Conservation (phyloP, 2,329 filamentous ascomycete species). For the Fusarium oligoseptatum region DNA sequence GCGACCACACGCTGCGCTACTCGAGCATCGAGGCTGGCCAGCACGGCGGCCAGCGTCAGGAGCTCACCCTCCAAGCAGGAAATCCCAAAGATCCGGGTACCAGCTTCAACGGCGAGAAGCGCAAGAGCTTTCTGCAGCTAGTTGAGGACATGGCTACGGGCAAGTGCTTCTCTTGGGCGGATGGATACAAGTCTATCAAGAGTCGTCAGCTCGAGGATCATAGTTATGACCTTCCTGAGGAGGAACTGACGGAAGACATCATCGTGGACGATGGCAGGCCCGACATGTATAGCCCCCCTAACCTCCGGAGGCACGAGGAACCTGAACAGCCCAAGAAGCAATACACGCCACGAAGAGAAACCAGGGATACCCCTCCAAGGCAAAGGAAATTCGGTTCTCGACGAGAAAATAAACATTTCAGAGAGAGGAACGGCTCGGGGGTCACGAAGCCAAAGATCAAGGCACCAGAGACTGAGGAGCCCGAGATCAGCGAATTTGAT, state of each 20-base stretch:
- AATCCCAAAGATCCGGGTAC: neutral
- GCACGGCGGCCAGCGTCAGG: constrained; percentile 64
- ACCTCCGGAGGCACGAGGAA: constrained; percentile 10
- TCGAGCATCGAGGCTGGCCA: constrained; percentile 65
- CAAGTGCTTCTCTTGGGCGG: constrained; percentile 52
- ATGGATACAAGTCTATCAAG: constrained; percentile 48
- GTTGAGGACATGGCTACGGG: constrained; percentile 50
- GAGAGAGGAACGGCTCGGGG: neutral
- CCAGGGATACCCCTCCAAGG: neutral
- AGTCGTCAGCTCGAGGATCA: constrained; percentile 45
- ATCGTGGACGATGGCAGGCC: constrained; percentile 36
- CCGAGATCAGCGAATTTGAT: neutral
- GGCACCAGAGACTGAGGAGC: neutral
- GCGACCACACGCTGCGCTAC: constrained; percentile 63
- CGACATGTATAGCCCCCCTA: constrained; percentile 23
- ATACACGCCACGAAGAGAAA: neutral
- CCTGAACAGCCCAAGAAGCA: neutral
- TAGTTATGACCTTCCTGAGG: constrained; percentile 45
- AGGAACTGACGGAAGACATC: constrained; percentile 42
- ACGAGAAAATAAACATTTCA: neutral
- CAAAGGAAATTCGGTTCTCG: neutral
- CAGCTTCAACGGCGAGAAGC: constrained; percentile 13
- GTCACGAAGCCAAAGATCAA: neutral
- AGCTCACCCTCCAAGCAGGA: constrained; percentile 57
- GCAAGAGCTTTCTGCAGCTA: constrained; percentile 43